These are phyloP conservation scores for Aspergillus sparsus DNA, from an alignment of 495 filamentous ascomycete genomes.

Conservation along the genomic window DNA sequence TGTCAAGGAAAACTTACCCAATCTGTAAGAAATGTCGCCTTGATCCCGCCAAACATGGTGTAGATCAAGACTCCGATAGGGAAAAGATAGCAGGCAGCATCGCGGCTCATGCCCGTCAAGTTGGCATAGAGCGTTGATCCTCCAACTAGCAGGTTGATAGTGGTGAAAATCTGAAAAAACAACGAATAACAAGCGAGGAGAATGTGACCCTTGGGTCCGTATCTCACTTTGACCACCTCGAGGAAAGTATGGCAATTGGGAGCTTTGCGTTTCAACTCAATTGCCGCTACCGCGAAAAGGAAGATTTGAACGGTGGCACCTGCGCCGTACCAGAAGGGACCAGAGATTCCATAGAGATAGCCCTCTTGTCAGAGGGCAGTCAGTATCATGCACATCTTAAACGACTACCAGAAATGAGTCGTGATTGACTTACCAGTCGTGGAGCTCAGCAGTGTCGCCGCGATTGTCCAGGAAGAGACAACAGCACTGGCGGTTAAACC, in stretches of 20 bases:
- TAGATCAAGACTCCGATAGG: slow-evolving; percentile 11
- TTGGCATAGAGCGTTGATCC: slow-evolving; percentile 12
- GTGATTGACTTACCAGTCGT: not conserved
- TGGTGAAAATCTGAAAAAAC: slow-evolving; percentile 30
- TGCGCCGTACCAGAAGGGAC: slow-evolving; percentile 34
- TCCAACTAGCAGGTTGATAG: slow-evolving; percentile 33
- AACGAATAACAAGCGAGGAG: slow-evolving; percentile 30
- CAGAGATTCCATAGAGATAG: slow-evolving; percentile 21
- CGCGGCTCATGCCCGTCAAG: slow-evolving; percentile 1
- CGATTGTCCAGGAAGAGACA: slow-evolving; percentile 11
- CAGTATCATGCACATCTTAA: too few species aligned
- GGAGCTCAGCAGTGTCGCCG: not conserved
- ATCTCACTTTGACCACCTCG: slow-evolving; percentile 32
- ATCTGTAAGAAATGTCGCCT: slow-evolving; percentile 10
- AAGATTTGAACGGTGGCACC: slow-evolving; percentile 29
- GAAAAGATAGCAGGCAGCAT: slow-evolving; percentile 4
- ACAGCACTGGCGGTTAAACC: slow-evolving; percentile 11
- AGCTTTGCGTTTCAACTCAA: slow-evolving; percentile 36
- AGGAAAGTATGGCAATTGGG: slow-evolving; percentile 37
- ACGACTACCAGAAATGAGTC: too few species aligned
- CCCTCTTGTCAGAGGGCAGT: not conserved
- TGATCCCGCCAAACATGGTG: slow-evolving; percentile 8
- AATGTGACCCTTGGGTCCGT: slow-evolving; percentile 25
- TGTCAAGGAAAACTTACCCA: not conserved
- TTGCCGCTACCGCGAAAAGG: slow-evolving; percentile 35